Evolutionary conservation across 164 flowering plant genomes (phyloP).

Genomic region (Kalanchoe fedtschenkoi): DNA sequence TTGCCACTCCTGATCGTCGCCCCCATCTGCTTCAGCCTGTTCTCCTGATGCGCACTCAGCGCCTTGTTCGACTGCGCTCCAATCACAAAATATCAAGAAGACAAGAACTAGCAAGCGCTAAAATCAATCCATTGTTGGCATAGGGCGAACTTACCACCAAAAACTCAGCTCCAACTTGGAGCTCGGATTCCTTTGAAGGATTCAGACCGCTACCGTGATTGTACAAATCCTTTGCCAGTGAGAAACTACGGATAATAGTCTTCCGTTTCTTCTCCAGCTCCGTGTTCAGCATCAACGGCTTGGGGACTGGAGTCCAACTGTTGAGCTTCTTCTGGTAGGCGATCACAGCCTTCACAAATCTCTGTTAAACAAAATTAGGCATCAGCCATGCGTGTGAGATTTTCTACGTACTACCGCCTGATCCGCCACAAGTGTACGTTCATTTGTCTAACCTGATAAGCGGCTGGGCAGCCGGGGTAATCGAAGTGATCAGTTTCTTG

Average conservation of each 20-base stretch:
- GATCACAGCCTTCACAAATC: constrained; percentile 85
- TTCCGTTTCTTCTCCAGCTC: constrained; percentile 80
- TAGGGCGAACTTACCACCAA: constrained; percentile 67
- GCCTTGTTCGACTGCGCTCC: constrained; percentile 65
- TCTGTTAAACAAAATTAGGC: constrained; percentile 32
- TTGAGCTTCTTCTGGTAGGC: constrained; percentile 73
- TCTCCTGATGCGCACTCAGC: constrained; percentile 67
- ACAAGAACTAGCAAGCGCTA: no score
- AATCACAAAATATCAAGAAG: not conserved
- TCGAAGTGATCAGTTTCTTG: constrained; percentile 63
- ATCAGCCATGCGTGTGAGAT: no score
- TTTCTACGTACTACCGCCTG: no score
- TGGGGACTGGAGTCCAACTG: constrained; percentile 25
- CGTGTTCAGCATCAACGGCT: constrained; percentile 36
- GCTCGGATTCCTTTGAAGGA: constrained; percentile 40
- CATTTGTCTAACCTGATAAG: constrained; percentile 42
- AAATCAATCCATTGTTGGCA: no score
- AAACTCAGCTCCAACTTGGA: constrained; percentile 83
- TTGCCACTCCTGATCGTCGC: constrained; percentile 83
- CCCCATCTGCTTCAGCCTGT: constrained; percentile 79
- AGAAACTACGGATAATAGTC: constrained; percentile 59
- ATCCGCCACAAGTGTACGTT: no score
- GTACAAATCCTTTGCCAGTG: constrained; percentile 61
- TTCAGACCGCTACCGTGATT: constrained; percentile 18
- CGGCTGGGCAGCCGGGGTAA: constrained; percentile 84